Conservation (phyloP, 225 moss, liverwort and hornwort genomes). For the Ulota crispa region DNA sequence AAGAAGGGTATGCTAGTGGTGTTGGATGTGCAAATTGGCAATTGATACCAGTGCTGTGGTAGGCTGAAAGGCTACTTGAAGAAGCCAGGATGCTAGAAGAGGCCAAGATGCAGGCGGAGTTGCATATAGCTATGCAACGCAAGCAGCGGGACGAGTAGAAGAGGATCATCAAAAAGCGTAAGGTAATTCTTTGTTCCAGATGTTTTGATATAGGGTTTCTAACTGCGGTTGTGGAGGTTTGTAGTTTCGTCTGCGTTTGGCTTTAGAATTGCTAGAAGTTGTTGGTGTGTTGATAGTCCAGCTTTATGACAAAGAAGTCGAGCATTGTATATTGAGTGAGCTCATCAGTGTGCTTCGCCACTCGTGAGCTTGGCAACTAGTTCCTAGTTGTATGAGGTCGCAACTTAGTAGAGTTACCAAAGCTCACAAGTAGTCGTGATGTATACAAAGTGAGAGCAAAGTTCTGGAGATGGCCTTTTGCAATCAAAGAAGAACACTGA, state of each 20-base stretch:
- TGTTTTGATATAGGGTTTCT: background rate
- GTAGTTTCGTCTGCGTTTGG: background rate
- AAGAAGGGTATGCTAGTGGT: background rate
- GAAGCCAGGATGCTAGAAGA: slow-evolving; percentile 49
- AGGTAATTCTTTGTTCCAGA: slow-evolving; percentile 41
- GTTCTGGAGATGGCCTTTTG: slow-evolving; percentile 49
- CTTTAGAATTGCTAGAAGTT: background rate
- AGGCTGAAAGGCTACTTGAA: slow-evolving; percentile 57
- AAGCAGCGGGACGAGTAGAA: slow-evolving; percentile 56
- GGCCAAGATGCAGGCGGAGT: slow-evolving; percentile 42
- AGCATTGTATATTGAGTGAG: background rate
- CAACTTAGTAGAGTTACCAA: background rate
- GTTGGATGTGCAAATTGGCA: background rate
- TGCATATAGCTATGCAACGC: slow-evolving; percentile 48
- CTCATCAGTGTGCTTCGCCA: background rate
- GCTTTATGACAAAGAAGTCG: no score
- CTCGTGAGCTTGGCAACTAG: no score
- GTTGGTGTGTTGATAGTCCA: background rate
- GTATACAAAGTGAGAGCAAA: slow-evolving; percentile 52
- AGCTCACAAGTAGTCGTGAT: background rate
- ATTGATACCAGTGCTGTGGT: background rate
- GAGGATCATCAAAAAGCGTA: slow-evolving; percentile 58
- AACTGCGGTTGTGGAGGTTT: background rate
- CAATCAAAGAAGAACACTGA: slow-evolving; percentile 45
- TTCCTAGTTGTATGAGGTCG: background rate